Evolutionary conservation across 2,329 filamentous ascomycete species (phyloP).

Genomic region (Chaetomium sp.): DNA sequence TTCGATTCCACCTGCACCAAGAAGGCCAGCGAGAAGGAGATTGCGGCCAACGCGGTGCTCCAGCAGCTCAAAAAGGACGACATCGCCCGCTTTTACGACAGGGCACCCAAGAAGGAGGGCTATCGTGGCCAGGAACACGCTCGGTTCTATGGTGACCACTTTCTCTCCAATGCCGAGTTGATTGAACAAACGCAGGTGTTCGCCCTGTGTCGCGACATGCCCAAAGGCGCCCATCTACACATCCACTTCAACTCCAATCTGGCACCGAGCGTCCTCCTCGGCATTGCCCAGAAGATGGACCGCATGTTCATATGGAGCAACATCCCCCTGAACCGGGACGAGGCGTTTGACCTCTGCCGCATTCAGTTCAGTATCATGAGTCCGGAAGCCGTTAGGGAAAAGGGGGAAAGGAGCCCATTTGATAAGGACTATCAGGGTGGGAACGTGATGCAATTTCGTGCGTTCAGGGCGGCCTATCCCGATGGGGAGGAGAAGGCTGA

Average conservation of each 20-base stretch:
- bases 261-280: constrained; percentile 52
- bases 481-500: constrained; percentile 26
- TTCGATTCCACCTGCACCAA: constrained; percentile 17
- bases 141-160: constrained; percentile 49
- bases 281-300: constrained; percentile 46
- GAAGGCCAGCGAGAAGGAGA: constrained; percentile 23
- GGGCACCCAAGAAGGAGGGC: constrained; percentile 29
- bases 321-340: constrained; percentile 37
- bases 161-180: constrained; percentile 47
- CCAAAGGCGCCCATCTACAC: constrained; percentile 68
- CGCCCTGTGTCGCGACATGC: constrained; percentile 50
- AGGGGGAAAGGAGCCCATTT: constrained; percentile 42
- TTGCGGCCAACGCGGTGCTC: constrained; percentile 35
- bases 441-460: constrained; percentile 37
- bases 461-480: constrained; percentile 35
- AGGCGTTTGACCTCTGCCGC: constrained; percentile 47
- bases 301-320: constrained; percentile 66
- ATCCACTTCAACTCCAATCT: constrained; percentile 75
- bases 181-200: constrained; percentile 53
- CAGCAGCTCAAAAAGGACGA: constrained; percentile 34
- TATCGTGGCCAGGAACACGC: constrained; percentile 39
- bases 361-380: constrained; percentile 53
- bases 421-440: constrained; percentile 38
- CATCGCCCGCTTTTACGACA: constrained; percentile 31
- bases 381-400: constrained; percentile 24